Evolutionary conservation across 176 grass and related monocot species (phyloP).

Genomic region (Ensete ventricosum): DNA sequence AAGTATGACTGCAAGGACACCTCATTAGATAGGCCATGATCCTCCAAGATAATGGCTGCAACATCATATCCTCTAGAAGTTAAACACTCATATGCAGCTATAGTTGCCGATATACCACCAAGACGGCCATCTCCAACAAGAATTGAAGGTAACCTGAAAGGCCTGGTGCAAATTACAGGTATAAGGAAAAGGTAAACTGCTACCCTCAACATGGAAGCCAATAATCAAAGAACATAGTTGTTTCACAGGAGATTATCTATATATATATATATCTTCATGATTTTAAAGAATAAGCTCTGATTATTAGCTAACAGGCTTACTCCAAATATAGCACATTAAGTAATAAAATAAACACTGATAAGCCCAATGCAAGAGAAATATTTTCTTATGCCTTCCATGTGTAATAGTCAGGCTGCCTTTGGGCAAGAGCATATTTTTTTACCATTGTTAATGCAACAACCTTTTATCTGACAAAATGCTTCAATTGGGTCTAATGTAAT

Average conservation of each 20-base stretch:
- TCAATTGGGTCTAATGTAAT: too few relatives aligned
- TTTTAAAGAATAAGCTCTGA: not conserved
- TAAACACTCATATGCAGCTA: slow-evolving; percentile 80
- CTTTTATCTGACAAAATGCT: not conserved
- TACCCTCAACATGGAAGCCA: not conserved
- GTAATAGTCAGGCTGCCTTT: not conserved
- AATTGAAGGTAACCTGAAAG: slow-evolving; percentile 71
- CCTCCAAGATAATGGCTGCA: slow-evolving; percentile 63
- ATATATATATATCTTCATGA: not conserved
- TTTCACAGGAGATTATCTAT: not conserved
- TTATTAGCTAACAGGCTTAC: not conserved
- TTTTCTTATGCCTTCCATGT: not conserved
- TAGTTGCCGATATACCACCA: slow-evolving; percentile 87
- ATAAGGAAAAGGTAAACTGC: not conserved
- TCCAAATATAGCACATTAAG: not conserved
- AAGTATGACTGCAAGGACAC: slow-evolving; percentile 57
- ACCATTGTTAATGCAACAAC: not conserved
- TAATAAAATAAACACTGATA: not conserved
- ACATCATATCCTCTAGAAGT: slow-evolving; percentile 91
- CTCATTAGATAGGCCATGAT: slow-evolving; percentile 62
- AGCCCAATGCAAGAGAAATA: not conserved
- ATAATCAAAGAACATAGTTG: not conserved
- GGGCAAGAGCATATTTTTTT: not conserved
- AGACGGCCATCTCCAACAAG: slow-evolving; percentile 90
- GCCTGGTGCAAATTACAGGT: slow-evolving; percentile 28